phyloP scores from a whole-genome alignment of 2,329 filamentous ascomycete species.

The Diplocarpon rosae region DNA sequence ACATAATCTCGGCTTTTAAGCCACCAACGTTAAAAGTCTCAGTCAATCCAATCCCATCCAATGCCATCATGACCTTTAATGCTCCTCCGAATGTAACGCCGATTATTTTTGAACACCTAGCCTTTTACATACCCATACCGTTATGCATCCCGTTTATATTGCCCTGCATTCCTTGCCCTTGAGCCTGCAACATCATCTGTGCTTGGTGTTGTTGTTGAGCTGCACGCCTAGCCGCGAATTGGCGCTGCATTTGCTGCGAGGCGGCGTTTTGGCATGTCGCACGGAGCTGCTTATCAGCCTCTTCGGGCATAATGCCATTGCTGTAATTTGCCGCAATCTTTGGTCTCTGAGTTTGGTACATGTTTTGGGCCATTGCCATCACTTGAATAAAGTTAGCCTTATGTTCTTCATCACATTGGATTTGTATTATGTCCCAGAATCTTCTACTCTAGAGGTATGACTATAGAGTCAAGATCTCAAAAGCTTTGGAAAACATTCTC shows the following conservation, averaged over 20 bases:
- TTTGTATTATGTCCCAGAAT: too few relatives aligned
- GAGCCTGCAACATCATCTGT: constrained; percentile 14
- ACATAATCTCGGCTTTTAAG: too few relatives aligned
- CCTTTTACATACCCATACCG: constrained; percentile 22
- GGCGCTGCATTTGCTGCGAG: constrained; percentile 2
- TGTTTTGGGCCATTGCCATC: neutral
- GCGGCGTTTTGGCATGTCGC: constrained; percentile 6
- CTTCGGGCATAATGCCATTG: constrained; percentile 10
- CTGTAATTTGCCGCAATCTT: constrained; percentile 8
- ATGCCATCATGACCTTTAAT: neutral
- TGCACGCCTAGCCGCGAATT: neutral
- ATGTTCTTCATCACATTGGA: too few relatives aligned
- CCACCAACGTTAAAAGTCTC: neutral
- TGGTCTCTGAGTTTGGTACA: constrained; percentile 6
- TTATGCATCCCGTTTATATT: constrained; percentile 23
- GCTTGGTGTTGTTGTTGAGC: constrained; percentile 8
- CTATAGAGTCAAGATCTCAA: too few relatives aligned
- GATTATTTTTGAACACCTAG: neutral
- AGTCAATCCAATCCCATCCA: neutral
- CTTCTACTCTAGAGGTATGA: too few relatives aligned
- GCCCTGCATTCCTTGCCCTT: constrained; percentile 16
- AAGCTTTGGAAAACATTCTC: too few relatives aligned
- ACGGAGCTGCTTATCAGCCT: constrained; percentile 10
- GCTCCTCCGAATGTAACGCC: constrained; percentile 2
- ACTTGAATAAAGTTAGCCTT: constrained; percentile 10